Evolutionary conservation across 140 eudicot species (phyloP), one percentile per base, ranked within the genome.

Genomic region (Bidens hawaiensis): DNA sequence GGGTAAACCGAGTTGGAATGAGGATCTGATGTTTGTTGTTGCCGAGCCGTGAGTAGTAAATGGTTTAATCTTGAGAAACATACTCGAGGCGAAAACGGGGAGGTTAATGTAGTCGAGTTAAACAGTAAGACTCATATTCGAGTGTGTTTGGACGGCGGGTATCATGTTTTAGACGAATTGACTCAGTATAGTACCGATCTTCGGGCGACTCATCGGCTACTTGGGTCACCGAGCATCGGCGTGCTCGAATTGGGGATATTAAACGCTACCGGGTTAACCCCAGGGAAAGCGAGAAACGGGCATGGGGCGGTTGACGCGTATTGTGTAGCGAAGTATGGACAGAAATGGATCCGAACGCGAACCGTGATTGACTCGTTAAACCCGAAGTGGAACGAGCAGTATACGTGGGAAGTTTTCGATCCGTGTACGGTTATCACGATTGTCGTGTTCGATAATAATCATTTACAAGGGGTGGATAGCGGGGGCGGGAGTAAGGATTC

Each of bases 281-380:
- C 83, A 5, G 78, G 76, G 79, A 85, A 81, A 52, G 30, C 78
- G 11, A 75, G 72, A 55, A 59, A 76, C 30, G 80, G 85, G 21
- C 70, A 64, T 22, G 89, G 86, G n/a, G 75, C 67, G 5, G 78
- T 84, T 19, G 89, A 79, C 56, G 84, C 95, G 58, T 85, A 82
- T 48, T 85, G 95, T 61, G 95, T 85, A 71, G 89, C 95, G 28
- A 85, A 85, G 58, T 85, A 85, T 5, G 95, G 89, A 22, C 86
- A 77, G 24, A 82, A 82, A 75, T 85, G 95, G 95, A 70, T 82
- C 18, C 68, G 89, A 11, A 85, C 94, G 0, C 67, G 89, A 42
- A 85, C 94, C 2, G 73, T 85, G 4, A 64, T 79, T 9, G 81
- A 79, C 54, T 78, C 73, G 5, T 64, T 69, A 48, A 73, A 72